phyloP scores from a whole-genome alignment of 169 alveolate species.

The Eimeria praecox region DNA sequence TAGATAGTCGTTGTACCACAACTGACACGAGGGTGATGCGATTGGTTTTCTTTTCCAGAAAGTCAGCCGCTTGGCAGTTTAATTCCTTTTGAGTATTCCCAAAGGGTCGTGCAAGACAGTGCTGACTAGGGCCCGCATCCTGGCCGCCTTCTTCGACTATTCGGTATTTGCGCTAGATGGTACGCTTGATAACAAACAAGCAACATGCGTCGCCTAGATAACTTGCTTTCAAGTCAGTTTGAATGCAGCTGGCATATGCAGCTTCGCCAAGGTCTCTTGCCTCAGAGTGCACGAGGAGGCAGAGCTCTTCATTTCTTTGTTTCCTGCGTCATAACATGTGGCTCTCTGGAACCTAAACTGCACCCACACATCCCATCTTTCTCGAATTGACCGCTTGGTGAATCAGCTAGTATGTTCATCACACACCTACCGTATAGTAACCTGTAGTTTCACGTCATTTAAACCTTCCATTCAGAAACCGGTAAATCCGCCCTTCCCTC shows the following conservation, averaged over 20 bases:
- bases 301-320: neutral
- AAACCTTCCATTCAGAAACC: neutral
- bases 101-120: neutral
- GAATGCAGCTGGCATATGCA: neutral
- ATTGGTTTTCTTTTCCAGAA: neutral
- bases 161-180: neutral
- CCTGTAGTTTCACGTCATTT: neutral
- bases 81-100: neutral
- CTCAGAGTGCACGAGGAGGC: neutral
- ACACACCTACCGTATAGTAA: neutral
- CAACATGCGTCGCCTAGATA: neutral
- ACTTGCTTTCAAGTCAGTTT: neutral
- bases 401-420: slow-evolving; percentile 32
- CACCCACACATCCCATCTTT: neutral
- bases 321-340: neutral
- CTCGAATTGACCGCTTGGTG: neutral
- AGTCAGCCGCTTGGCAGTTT: neutral
- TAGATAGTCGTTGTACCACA: neutral
- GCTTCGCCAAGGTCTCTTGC: neutral
- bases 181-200: neutral
- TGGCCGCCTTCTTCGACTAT: neutral
- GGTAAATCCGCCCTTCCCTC: neutral
- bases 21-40: neutral
- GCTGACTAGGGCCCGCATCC: neutral
- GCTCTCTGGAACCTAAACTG: neutral